Evolutionary conservation across 768 basidiomycete genomes (phyloP), one percentile per base, ranked within the genome.

Genomic region (Macrolepiota fuliginosa): DNA sequence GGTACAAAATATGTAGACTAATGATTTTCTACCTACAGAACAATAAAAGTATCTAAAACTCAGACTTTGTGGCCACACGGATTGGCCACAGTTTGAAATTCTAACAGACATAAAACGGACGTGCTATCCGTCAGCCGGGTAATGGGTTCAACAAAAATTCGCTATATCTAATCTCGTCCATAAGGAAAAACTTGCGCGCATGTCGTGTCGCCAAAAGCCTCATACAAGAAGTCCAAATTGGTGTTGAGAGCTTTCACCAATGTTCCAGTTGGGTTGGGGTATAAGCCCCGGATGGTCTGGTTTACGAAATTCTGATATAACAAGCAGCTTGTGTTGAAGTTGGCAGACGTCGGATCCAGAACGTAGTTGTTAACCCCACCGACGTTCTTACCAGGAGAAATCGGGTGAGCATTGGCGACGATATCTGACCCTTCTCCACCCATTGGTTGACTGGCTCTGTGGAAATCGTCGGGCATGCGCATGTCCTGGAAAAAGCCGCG

Each of bases 181-280:
- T 66, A 66, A n/a, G 65, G 65, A 56, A 66, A 61, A 19, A 63
- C 24, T 47, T 66, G 62, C 6, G n/a, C 6, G 52, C 65, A 66
- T 7, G 17, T 35, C 13, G 56, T 19, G 66, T 12, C 32, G 9
- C 51, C 46, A 24, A 62, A 17, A 3, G 62, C 15, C n/a, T 45
- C 13, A 50, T 59, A 65, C 15, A 64, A 62, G 24, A 45, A 63
- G 11, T 60, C 57, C 54, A 65, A 47, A 49, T 67, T 65, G 13
- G 29, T 53, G 54, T 58, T 64, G 19, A 67, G 53, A 2, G 42
- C 57, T 13, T 52, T 49, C 42, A 22, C 61, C 47, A 67, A 46
- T 3, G 56, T 29, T 9, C 66, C 64, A 27, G 22, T 62, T 2
- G 68, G 68, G 49, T 64, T 67, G 17, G 68, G 68, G 51, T 69